Evolutionary conservation across 2,329 filamentous ascomycete genomes (phyloP).

Genomic region (Aureobasidium pullulans): DNA sequence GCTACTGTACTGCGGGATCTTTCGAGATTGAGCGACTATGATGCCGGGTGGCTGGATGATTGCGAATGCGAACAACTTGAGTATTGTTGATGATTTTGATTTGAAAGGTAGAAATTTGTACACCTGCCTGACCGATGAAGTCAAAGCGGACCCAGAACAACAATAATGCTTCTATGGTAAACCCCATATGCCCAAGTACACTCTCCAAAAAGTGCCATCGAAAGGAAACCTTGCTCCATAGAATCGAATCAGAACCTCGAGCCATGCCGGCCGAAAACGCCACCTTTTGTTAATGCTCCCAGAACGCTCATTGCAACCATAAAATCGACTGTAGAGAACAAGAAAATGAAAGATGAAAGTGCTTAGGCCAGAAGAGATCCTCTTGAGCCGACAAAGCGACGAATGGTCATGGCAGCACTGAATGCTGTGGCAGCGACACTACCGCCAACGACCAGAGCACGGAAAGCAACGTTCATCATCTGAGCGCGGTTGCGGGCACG

Average conservation of each 20-base stretch:
- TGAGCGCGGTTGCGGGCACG: slow-evolving; percentile 46
- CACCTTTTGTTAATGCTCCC: slow-evolving; percentile 3
- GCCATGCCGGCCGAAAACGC: neutral
- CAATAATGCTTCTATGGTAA: neutral
- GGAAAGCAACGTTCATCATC: slow-evolving; percentile 48
- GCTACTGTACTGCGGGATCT: neutral
- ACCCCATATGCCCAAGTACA: neutral
- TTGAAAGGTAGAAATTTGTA: neutral
- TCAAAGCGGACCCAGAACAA: neutral
- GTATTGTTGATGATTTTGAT: neutral
- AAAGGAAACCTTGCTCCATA: neutral
- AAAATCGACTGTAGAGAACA: neutral
- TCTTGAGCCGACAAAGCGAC: slow-evolving; percentile 26
- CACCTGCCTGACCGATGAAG: slow-evolving; percentile 3
- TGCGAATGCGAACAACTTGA: neutral
- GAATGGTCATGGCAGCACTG: slow-evolving; percentile 28
- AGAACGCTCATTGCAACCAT: neutral
- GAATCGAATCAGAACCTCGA: neutral
- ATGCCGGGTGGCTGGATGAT: neutral
- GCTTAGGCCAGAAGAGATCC: slow-evolving; percentile 15
- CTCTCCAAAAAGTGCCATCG: neutral
- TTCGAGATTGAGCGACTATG: neutral
- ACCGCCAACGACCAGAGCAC: slow-evolving; percentile 44
- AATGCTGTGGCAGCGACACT: slow-evolving; percentile 38
- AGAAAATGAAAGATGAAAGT: neutral